Evolutionary conservation across 2,329 filamentous ascomycete genomes (phyloP), one percentile per base, ranked within the genome.

Genomic region (Clonostachys solani): DNA sequence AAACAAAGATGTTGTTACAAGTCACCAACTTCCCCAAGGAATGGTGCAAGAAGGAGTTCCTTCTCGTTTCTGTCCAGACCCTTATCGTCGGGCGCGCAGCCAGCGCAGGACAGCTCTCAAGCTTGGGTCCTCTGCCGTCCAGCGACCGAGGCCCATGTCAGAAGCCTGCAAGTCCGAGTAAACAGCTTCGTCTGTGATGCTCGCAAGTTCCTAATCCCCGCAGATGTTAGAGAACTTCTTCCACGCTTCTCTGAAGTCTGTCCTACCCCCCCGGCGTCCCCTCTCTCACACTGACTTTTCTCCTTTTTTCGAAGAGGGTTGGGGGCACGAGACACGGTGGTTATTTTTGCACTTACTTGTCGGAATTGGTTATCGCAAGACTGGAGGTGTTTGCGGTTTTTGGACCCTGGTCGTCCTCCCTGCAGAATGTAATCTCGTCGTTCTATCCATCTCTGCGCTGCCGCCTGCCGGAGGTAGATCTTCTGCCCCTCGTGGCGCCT

Each of bases 401-500:
- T 65, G 40, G 69, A 64, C 50, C 65, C 69, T 42, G 79, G 75
- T 55, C 71, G 67, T 36, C 70, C 65, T 43, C 77, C 77, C 56
- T 75, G 71, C 38, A 85, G 66, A 47, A 83, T 68, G 38, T 69
- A 62, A 36, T 76, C 72, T 49, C 81, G 72, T 59, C 71, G 73
- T 49, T 75, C 69, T 49, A 84, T 61, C 81, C 82, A 85, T 54
- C 74, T 66, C 61, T 81, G 78, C 35, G 78, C 80, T 29, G 80
- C 81, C 23, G 68, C 69, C 59, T 85, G 82, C 34, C 81, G 74
- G 49, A 81, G 68, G 54, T 79, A 82, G 54, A 85, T 85, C 68
- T 84, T 85, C 54, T 83, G 81, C 29, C 68, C 80, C 56, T 84
- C 78, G 61, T 85, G 82, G 45, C 82, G 72, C 54, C 82, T 73